Percentiles rank a stretch among this genome's conserved stretches.
Conservation (phyloP, 108 stramenopile genomes). For the Thalassiosira profunda region DNA sequence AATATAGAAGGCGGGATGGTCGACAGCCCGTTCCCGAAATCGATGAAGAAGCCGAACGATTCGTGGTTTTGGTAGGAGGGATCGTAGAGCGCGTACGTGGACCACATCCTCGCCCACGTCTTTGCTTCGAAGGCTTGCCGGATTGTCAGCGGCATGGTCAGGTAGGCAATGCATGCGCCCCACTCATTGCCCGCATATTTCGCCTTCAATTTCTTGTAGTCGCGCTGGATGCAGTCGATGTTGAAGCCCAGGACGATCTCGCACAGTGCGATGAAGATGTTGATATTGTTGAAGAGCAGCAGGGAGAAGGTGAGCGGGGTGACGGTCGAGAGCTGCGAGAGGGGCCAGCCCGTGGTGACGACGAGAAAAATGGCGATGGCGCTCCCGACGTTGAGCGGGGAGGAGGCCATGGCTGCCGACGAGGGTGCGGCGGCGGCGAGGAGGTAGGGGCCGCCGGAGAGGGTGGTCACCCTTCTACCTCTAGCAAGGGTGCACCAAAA, state of each 20-base stretch:
- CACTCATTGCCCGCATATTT: constrained; percentile 61
- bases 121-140: constrained; percentile 47
- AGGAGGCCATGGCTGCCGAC: too few species aligned
- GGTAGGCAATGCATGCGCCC: constrained; percentile 53
- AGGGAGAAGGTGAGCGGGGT: constrained; percentile 32
- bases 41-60: constrained; percentile 89
- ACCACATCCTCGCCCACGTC: constrained; percentile 65
- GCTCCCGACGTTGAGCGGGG: constrained; percentile 48
- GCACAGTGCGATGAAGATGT: constrained; percentile 79
- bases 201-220: constrained; percentile 58
- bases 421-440: too few species aligned
- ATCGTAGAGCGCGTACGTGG: constrained; percentile 82
- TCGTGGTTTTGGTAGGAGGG: constrained; percentile 88
- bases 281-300: constrained; percentile 85
- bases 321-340: constrained; percentile 13
- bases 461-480: too few species aligned
- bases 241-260: constrained; percentile 75
- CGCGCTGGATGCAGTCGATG: constrained; percentile 62
- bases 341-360: constrained; percentile 40
- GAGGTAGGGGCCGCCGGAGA: too few species aligned
- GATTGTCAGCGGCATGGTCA: constrained; percentile 65
- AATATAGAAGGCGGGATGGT: constrained; percentile 78
- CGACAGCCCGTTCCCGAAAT: constrained; percentile 85
- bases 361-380: constrained; percentile 57
- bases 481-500: too few species aligned